Evolutionary conservation across 1,139 yeast genomes (phyloP).

Genomic region (Taphrina communis): DNA sequence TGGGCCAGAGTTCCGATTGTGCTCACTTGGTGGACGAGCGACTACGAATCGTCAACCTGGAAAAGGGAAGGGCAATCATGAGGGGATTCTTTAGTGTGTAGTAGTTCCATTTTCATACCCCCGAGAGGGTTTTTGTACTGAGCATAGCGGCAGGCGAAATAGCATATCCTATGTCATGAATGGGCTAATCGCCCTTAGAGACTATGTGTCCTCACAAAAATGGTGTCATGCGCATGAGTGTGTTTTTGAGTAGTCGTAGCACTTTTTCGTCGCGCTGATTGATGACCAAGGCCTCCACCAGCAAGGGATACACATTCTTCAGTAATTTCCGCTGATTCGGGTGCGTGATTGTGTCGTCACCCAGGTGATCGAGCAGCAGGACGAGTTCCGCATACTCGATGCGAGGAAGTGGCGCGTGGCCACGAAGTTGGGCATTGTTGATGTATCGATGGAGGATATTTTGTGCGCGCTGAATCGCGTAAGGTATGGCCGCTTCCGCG

Average conservation of each 20-base stretch:
- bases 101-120: not conserved
- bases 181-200: not conserved
- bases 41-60: slow-evolving; percentile 74
- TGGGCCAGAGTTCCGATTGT: slow-evolving; percentile 93
- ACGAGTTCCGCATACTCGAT: slow-evolving; percentile 23
- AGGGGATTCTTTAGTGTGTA: slow-evolving; percentile 44
- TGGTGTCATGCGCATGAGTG: slow-evolving; percentile 14
- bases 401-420: slow-evolving; percentile 11
- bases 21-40: slow-evolving; percentile 92
- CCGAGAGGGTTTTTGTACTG: too few relatives aligned
- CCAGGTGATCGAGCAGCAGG: slow-evolving; percentile 12
- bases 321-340: slow-evolving; percentile 10
- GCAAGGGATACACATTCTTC: slow-evolving; percentile 13
- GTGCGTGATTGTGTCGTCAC: slow-evolving; percentile 25
- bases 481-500: slow-evolving; percentile 8
- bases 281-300: slow-evolving; percentile 17
- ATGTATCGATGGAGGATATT: slow-evolving; percentile 8
- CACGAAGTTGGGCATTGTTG: slow-evolving; percentile 19
- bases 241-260: slow-evolving; percentile 8
- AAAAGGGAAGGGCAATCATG: slow-evolving; percentile 72
- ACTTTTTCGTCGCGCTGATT: slow-evolving; percentile 19
- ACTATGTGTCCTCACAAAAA: not conserved
- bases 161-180: not conserved
- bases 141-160: too few relatives aligned
- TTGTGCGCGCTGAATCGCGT: slow-evolving; percentile 15